Evolutionary conservation across 1,284 basidiomycete genomes (phyloP).

Genomic region (Rhodotorula mucilaginosa): DNA sequence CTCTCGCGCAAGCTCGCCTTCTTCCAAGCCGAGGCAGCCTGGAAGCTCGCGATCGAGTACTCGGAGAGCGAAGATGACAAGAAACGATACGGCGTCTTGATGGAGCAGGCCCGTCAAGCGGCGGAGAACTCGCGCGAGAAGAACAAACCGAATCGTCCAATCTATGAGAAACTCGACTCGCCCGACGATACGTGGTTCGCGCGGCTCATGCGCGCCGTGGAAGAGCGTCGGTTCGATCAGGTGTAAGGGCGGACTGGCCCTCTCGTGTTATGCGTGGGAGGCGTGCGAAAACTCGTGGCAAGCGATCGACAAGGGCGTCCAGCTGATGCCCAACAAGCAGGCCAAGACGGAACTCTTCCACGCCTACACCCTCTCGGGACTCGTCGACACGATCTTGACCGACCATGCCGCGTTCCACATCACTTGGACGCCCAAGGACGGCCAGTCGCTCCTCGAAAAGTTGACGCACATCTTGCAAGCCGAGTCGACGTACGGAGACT

Average conservation of each 20-base stretch:
- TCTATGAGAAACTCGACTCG: not conserved
- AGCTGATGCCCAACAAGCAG: not conserved
- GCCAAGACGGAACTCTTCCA: not conserved
- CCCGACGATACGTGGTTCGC: not conserved
- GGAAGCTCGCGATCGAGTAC: slow-evolving; percentile 4
- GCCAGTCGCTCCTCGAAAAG: not conserved
- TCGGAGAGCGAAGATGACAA: slow-evolving; percentile 1
- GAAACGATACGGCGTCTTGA: not conserved
- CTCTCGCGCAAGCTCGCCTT: not conserved
- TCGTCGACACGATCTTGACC: slow-evolving; percentile 1
- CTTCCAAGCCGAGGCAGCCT: not conserved
- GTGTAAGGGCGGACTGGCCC: not conserved
- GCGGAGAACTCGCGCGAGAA: not conserved
- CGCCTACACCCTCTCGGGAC: not conserved
- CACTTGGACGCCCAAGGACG: not conserved
- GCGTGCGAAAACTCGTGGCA: not conserved
- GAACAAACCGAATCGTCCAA: not conserved
- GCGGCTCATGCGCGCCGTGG: not conserved
- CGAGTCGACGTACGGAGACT: not conserved
- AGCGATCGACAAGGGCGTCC: not conserved
- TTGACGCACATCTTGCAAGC: not conserved
- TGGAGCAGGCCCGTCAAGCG: not conserved
- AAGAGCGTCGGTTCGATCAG: not conserved
- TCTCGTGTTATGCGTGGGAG: not conserved
- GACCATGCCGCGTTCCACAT: slow-evolving; percentile 1